Evolutionary conservation across 768 basidiomycete species (phyloP), one percentile per base, ranked within the genome.

Genomic region (Leccinellum rugosiceps): DNA sequence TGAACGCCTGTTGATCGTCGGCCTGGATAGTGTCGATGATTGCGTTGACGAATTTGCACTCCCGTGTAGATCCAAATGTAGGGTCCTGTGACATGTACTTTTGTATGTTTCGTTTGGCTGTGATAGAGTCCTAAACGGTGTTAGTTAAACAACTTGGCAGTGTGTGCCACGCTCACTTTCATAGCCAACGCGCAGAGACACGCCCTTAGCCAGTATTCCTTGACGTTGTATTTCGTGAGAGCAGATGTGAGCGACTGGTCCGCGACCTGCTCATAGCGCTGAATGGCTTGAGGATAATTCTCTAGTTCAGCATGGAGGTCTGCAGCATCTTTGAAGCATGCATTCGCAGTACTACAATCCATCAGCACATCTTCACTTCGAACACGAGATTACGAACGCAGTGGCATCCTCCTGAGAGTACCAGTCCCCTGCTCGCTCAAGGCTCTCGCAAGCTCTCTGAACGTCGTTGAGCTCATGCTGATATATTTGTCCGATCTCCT

Each of bases 171-270:
- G 75, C 89, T 64, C 74, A 96, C 96, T 58, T 79, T 80, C 80
- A 88, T 86, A 7, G 94, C 96, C 55, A 98, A 77, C 15, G 90
- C 90, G 70, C 97, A 98, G 21, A 99, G 77, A 32, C 84, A 84
- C 3, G 94, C 82, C 65, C 86, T 81, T 34, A 98, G 78, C 93
- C 94, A 98, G 68, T 96, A 96, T 64, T 98, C 97, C 76, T 98
- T 98, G 64, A 98, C 97, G 60, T 90, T 94, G 76, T 98, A 99
- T 73, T 94, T 94, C n/a, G 97, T 98, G 64, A 98, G 75, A 9
- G 87, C 78, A 19, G 90, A 92, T 0, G 75, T 75, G 44, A 98
- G 79, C 9, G 89, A 91, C 68, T 90, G 86, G 60, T 88, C 80
- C 5, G 94, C 96, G 46, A 98, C 95, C 67, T 88, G 85, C 67